phyloP scores from a whole-genome alignment of 257 asterid species.

The Leptodermis oblonga region DNA sequence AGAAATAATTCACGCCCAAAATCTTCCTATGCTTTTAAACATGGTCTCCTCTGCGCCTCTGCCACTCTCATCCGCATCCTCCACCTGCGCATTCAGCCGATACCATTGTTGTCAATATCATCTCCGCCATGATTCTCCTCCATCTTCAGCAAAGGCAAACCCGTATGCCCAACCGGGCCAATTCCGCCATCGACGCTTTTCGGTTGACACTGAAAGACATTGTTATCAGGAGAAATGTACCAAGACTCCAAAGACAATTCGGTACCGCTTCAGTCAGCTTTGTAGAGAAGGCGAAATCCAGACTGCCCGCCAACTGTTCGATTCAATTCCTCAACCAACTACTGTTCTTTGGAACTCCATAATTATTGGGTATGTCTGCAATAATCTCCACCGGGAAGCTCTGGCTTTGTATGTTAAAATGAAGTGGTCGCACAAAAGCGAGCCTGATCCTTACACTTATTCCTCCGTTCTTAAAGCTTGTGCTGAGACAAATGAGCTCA shows the following conservation, averaged over 20 bases:
- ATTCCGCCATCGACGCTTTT: slow-evolving; percentile 18
- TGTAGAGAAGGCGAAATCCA: slow-evolving; percentile 57
- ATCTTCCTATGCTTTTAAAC: slow-evolving; percentile 36
- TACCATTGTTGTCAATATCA: slow-evolving; percentile 1
- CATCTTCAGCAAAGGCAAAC: slow-evolving; percentile 22
- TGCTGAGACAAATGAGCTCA: slow-evolving; percentile 55
- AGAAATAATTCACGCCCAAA: background rate
- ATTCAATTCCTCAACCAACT: slow-evolving; percentile 75
- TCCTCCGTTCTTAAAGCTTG: slow-evolving; percentile 89
- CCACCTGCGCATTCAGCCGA: slow-evolving; percentile 38
- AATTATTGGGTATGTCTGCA: slow-evolving; percentile 73
- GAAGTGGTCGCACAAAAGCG: slow-evolving; percentile 32
- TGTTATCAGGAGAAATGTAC: slow-evolving; percentile 14
- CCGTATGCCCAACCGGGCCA: slow-evolving; percentile 17
- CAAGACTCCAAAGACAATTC: slow-evolving; percentile 59
- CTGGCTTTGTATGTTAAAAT: slow-evolving; percentile 55
- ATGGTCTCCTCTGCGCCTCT: slow-evolving; percentile 43
- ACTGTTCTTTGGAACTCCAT: slow-evolving; percentile 89
- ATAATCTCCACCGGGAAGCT: slow-evolving; percentile 64
- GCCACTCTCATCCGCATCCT: slow-evolving; percentile 39
- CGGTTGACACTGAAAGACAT: slow-evolving; percentile 15
- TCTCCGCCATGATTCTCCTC: slow-evolving; percentile 28
- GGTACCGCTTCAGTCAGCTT: slow-evolving; percentile 71
- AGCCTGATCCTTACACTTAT: slow-evolving; percentile 72
- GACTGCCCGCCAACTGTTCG: slow-evolving; percentile 80